Evolutionary conservation across 2,329 filamentous ascomycete species (phyloP), one percentile per base, ranked within the genome.

Genomic region (Aspergillus fijiensis): DNA sequence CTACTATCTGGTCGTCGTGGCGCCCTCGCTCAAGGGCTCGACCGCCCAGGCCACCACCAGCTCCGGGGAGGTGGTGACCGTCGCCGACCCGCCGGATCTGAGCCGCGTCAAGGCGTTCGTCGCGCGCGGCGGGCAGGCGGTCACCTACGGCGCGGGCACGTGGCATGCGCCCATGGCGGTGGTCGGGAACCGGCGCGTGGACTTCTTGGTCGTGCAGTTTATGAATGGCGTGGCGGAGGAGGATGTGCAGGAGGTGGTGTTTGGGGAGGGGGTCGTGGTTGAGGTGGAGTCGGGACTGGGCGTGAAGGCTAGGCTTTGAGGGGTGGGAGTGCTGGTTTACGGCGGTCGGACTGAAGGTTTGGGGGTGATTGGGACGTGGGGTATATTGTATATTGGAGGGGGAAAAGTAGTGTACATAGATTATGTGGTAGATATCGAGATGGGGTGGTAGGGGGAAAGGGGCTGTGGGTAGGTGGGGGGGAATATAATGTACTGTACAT

Each of bases 101-200:
- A 73, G 75, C 23, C 82, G 84, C 9, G 69, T 96, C 45, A 84
- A 82, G 66, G 94, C 92, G 0, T 99, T 97, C 73, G 78, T 96
- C 57, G 93, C 91, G 1, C 85, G 83, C 53, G 88, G 87, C 2
- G 82, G 84, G 25, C 92, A 96, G 79, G 93, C 92, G 11, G 91
- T 99, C 14, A 97, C 92, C 2, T 99, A 98, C 74, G 92, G 85
- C 1, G 87, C 90, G 1, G 95, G 92, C 5, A 97, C 92, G 57
- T 99, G 89, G 94, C 95, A 99, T 80, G 92, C 94, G 62, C 95
- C 95, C 0, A 98, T 99, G 94, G 90, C 92, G 14, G 92, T 91
- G 16, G 76, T 98, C 52, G 93, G 93, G 0, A 74, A 78, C 49
- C 77, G 80, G 57, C 82, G 87, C 21, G 81, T 97, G 51, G 91